Conservation (phyloP, 2,329 filamentous ascomycete species). For the Metarhizium robertsii region DNA sequence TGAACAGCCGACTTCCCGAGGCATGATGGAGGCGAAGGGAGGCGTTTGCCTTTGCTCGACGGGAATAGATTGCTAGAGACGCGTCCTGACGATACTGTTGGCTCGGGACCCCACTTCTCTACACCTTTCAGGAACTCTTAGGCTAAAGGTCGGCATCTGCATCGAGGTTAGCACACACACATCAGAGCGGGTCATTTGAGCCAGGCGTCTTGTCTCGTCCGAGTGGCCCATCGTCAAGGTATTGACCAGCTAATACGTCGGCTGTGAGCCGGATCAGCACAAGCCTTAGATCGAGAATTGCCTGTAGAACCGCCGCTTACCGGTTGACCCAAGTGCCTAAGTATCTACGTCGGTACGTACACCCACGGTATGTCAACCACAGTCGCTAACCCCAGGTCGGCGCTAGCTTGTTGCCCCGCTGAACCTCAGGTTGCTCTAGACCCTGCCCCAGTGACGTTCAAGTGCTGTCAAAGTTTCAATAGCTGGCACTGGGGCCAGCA, state of each 20-base stretch:
- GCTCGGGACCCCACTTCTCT: not conserved
- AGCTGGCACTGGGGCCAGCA: not conserved
- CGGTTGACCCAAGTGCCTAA: too few species aligned
- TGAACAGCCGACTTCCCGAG: not conserved
- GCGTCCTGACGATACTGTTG: not conserved
- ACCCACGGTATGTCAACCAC: too few species aligned
- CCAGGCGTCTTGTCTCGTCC: too few species aligned
- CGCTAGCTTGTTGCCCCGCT: constrained; percentile 1
- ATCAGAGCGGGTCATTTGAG: too few species aligned
- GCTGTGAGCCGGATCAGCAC: not conserved
- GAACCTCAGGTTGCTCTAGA: constrained; percentile 1
- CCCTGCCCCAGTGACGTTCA: not conserved
- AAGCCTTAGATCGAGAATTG: not conserved
- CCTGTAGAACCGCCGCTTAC: too few species aligned
- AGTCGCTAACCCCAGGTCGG: too few species aligned
- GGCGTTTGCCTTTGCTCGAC: not conserved
- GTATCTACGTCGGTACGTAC: too few species aligned
- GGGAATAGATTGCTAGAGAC: not conserved
- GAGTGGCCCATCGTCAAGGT: too few species aligned
- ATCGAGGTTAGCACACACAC: not conserved
- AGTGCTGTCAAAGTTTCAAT: not conserved
- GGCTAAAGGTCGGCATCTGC: not conserved
- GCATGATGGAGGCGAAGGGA: not conserved
- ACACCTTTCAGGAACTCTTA: not conserved
- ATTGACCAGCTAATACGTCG: not conserved